Conservation (phyloP, 176 grass and related monocot species). For the Avena sativa region DNA sequence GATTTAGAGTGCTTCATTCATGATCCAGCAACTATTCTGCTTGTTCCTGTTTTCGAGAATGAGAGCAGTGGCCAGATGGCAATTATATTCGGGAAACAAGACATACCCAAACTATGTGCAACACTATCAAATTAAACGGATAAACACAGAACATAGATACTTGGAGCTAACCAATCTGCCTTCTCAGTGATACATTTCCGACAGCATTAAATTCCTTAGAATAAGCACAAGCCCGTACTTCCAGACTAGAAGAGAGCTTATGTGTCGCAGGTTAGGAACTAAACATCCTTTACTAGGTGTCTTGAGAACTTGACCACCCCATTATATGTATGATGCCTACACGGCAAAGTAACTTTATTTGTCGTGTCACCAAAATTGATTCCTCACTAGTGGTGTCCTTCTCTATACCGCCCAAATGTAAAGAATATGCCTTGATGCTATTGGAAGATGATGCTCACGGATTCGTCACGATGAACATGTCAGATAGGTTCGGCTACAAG, state of each 20-base stretch:
- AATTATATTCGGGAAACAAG: not conserved
- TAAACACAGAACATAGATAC: not conserved
- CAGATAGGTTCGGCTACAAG: constrained; percentile 91
- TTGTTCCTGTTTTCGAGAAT: not conserved
- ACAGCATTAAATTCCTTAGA: not conserved
- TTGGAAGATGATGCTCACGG: constrained; percentile 80
- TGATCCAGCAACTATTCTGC: not conserved
- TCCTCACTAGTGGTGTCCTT: constrained; percentile 29
- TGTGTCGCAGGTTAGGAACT: not conserved
- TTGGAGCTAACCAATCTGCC: not conserved
- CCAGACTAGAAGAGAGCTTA: constrained; percentile 1
- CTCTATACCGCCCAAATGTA: constrained; percentile 38
- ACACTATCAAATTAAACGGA: not conserved
- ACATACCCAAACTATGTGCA: not conserved
- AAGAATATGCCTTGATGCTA: constrained; percentile 14
- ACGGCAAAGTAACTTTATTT: constrained; percentile 32
- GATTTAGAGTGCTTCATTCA: no score
- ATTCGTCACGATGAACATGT: constrained; percentile 77
- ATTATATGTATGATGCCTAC: constrained; percentile 16
- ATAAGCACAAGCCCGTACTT: not conserved
- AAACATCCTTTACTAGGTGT: not conserved
- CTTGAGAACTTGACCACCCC: constrained; percentile 8
- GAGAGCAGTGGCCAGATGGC: not conserved
- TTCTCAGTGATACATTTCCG: not conserved
- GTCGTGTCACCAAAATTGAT: constrained; percentile 37